A percentile compares a stretch with the other conserved stretches of the same genome.
phyloP scores from a whole-genome alignment of 208 protist genomes.

The Trypanosoma cruzi region DNA sequence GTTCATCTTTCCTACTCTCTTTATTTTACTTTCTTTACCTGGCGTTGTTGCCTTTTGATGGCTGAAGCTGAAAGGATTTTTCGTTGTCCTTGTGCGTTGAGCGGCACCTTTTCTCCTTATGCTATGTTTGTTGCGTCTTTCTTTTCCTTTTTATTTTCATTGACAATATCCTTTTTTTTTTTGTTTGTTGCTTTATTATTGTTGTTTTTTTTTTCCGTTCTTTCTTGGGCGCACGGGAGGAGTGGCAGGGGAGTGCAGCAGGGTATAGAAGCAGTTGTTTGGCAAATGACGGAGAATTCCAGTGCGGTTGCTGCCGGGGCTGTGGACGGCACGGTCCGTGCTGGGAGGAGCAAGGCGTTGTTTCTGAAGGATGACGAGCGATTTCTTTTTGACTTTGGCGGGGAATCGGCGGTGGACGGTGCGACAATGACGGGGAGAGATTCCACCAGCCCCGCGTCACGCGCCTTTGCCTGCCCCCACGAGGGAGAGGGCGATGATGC shows the following conservation, averaged over 20 bases:
- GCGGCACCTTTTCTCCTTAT: neutral
- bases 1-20: too few relatives aligned
- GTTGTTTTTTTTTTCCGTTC: neutral
- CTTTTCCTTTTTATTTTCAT: neutral
- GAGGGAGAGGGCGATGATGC: neutral
- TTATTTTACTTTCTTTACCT: neutral
- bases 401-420: neutral
- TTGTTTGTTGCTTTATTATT: neutral
- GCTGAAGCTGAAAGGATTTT: neutral
- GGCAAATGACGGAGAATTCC: neutral
- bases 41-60: neutral
- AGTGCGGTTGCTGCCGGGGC: neutral
- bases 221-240: neutral
- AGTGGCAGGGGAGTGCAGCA: neutral
- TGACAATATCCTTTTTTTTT: neutral
- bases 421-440: neutral
- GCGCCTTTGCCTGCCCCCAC: neutral
- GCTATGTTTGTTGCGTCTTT: neutral
- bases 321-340: neutral
- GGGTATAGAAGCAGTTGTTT: neutral
- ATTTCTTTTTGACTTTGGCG: slow-evolving; percentile 87
- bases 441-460: neutral
- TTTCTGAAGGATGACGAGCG: slow-evolving; percentile 76
- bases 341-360: slow-evolving; percentile 28
- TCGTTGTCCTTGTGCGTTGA: neutral